phyloP scores from a whole-genome alignment of 1,139 yeast species.

The Geotrichum carabidarum region DNA sequence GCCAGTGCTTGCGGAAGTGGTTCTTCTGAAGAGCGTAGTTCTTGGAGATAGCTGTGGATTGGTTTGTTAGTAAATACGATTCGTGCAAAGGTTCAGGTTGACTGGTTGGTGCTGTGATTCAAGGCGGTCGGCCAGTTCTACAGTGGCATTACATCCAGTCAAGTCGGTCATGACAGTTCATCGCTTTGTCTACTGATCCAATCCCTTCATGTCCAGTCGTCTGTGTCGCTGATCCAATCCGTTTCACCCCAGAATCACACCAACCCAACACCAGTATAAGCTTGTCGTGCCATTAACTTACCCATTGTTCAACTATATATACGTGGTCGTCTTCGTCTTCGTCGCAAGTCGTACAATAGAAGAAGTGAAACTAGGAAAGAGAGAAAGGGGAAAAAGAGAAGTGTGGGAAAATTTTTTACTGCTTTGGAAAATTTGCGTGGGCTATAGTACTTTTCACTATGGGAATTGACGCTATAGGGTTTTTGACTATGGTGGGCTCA shows the following conservation, averaged over 20 bases:
- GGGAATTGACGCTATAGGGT: not conserved
- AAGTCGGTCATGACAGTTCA: no score
- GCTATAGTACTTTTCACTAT: not conserved
- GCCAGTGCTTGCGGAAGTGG: conserved; percentile 99
- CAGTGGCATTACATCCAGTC: no score
- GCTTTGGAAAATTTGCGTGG: not conserved
- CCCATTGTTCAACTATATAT: conserved; percentile 18
- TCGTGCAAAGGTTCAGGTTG: not conserved
- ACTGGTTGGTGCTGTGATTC: not conserved
- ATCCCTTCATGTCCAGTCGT: no score
- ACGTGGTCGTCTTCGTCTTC: conserved; percentile 16
- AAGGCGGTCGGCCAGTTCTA: not conserved
- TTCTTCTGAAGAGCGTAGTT: conserved; percentile 59
- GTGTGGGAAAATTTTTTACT: not conserved
- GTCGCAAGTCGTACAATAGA: not conserved
- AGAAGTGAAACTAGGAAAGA: not conserved
- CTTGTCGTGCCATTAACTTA: conserved; percentile 3
- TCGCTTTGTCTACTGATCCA: no score
- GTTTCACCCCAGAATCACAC: not conserved
- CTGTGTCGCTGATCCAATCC: no score
- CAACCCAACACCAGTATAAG: not conserved
- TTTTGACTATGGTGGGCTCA: not conserved
- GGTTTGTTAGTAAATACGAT: not conserved
- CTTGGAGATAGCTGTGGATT: conserved; percentile 89
- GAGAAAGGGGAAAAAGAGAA: not conserved